Conservation (phyloP, 768 basidiomycete genomes). For the Kwoniella sp. region DNA sequence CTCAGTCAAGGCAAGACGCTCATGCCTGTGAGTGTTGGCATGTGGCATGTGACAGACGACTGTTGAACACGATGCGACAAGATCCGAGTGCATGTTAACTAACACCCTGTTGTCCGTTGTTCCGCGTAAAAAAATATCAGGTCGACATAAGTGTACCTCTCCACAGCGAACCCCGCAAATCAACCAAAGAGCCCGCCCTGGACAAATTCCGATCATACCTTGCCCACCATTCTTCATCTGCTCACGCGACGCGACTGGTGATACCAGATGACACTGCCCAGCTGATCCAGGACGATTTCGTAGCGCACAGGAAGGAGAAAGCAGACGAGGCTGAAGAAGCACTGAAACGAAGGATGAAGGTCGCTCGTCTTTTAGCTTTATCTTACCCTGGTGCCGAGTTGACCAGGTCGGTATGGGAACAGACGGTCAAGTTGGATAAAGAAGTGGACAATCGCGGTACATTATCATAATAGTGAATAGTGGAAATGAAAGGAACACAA, state of each 20-base stretch:
- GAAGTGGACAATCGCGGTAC: constrained; percentile 12
- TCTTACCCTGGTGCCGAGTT: constrained; percentile 30
- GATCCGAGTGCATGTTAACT: too few species aligned
- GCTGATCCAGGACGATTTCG: constrained; percentile 48
- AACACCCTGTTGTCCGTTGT: too few species aligned
- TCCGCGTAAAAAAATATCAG: too few species aligned
- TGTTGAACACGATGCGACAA: too few species aligned
- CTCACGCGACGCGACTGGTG: constrained; percentile 23
- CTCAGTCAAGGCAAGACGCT: constrained; percentile 50
- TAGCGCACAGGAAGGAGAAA: constrained; percentile 27
- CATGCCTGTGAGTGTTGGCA: constrained; percentile 42
- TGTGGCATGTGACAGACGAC: too few species aligned
- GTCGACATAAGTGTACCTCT: constrained; percentile 10
- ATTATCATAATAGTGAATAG: neutral
- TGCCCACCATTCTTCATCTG: constrained; percentile 7
- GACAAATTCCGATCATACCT: constrained; percentile 22
- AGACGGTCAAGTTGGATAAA: constrained; percentile 34
- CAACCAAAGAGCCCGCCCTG: constrained; percentile 5
- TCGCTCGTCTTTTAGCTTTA: constrained; percentile 47
- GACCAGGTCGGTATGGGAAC: constrained; percentile 34
- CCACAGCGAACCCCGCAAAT: neutral
- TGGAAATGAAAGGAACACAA: neutral
- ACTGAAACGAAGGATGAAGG: constrained; percentile 49
- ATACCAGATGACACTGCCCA: constrained; percentile 46
- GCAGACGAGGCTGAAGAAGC: constrained; percentile 39